Evolutionary conservation across 192 early-diverging fungal genomes (phyloP), one percentile per base, ranked within the genome.

Genomic region (Pilaira anomala): DNA sequence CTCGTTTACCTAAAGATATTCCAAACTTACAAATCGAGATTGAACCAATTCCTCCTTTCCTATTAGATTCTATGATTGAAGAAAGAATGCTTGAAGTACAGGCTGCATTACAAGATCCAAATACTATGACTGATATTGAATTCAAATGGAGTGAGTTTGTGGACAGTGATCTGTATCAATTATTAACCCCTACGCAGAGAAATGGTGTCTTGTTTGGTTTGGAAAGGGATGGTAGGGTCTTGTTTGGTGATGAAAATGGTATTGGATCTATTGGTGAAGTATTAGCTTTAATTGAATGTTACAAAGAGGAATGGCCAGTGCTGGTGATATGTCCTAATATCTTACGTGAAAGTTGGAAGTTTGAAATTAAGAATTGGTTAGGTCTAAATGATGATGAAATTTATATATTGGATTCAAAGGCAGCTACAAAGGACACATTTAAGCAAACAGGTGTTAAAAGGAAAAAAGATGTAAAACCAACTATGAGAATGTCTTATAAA

Each of bases 161-260:
- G n/a, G 41, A 52, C 14, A 13, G 19, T 4, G 9, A 48, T 2
- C 44, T 81, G 8, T 71, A 46, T 51, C 42, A 59, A 2, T 22
- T 50, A 1, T 44, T 82, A 51, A 66, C 65, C 49, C 9, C 33
- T 11, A 73, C 56, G 50, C 80, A 82, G 59, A 66, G 55, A 24
- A 41, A 68, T 18, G 80, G 80, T n/a, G 70, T 82, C 0, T 28
- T 33, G 22, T 22, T 61, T 45, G 64, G 58, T 2, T 7, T 82
- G n/a, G 39, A 28, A 44, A 42, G 40, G n/a, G 18, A 63, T 13
- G 80, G 75, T 0, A 50, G 76, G 26, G 62, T 80, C 11, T 60
- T 99, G 60, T 73, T 97, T 49, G 94, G 93, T 48, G 93, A 97
- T 66, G 92, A 94, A 75, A 96, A 96, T 92, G 92, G 88, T 33